Evolutionary conservation across 257 asterid genomes (phyloP), one percentile per base, ranked within the genome.

Genomic region (Oldenlandia corymbosa): DNA sequence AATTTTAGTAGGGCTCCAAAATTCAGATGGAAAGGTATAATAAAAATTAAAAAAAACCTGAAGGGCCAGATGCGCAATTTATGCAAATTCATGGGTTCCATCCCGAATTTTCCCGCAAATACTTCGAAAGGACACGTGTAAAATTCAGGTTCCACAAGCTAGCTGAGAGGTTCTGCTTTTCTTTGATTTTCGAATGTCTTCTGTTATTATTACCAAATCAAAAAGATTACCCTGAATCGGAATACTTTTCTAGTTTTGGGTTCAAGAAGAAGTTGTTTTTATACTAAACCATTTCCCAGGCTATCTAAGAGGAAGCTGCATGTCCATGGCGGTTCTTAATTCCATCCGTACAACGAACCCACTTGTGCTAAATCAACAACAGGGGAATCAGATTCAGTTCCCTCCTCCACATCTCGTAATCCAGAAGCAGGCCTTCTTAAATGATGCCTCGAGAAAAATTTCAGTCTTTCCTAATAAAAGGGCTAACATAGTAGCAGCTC

Each of bases 241-340:
- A n/a, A n/a, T n/a, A n/a, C n/a, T 6, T 32, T 57, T 31, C 27
- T 34, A 47, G 30, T 34, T 18, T 32, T 57, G 2, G 43, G 27
- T 16, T 56, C 24, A 6, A 13, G 20, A 47, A 47, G 18, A 47
- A 20, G 53, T 12, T 47, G 18, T 3, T 18, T 5, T 20, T 18
- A 4, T 18, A 47, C 26, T 18, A n/a, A n/a, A n/a, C n/a, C n/a
- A n/a, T n/a, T n/a, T n/a, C n/a, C n/a, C n/a, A n/a, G n/a, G n/a
- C n/a, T n/a, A n/a, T n/a, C n/a, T n/a, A n/a, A n/a, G n/a, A n/a
- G 48, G 51, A 10, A 10, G 23, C 26, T 31, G 6, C 17, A 56
- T 27, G 4, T n/a, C 39, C 23, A 88, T 88, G 96, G 84, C 92
- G 71, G 72, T 70, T 49, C 14, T 43, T 42, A 31, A 56, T 56